Conservation (phyloP, 2,329 filamentous ascomycete genomes). For the Diaporthe vexans region DNA sequence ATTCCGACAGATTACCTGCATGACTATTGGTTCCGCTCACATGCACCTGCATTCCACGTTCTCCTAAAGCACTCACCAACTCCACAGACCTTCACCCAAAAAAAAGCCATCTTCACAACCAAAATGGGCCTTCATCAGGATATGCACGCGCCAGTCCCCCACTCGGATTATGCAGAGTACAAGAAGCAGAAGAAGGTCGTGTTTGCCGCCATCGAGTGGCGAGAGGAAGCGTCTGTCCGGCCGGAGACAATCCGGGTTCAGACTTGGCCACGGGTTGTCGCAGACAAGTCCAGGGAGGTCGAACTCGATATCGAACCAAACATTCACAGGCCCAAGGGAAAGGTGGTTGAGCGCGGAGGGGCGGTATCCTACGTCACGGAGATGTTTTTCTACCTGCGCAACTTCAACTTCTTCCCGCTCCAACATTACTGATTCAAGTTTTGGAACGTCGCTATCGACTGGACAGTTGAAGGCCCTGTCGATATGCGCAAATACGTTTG, state of each 20-base stretch:
- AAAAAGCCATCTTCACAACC: accelerated
- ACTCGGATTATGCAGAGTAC: not conserved
- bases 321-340: conserved; percentile 1
- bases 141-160: accelerated
- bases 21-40: too few relatives aligned
- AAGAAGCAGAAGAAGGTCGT: not conserved
- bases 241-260: conserved; percentile 17
- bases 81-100: too few relatives aligned
- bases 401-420: conserved; percentile 16
- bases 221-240: not conserved
- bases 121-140: not conserved
- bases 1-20: not conserved
- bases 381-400: conserved; percentile 25
- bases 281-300: conserved; percentile 6
- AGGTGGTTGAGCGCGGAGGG: not conserved
- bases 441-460: accelerated
- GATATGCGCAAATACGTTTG: too few relatives aligned
- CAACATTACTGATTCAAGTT: not conserved
- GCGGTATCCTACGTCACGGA: not conserved
- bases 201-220: not conserved
- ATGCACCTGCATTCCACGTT: not conserved
- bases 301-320: conserved; percentile 1
- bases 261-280: conserved; percentile 7
- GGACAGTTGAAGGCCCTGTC: too few relatives aligned
- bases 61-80: not conserved